phyloP scores from a whole-genome alignment of 2,329 filamentous ascomycete genomes.

The Geosmithia morbida region DNA sequence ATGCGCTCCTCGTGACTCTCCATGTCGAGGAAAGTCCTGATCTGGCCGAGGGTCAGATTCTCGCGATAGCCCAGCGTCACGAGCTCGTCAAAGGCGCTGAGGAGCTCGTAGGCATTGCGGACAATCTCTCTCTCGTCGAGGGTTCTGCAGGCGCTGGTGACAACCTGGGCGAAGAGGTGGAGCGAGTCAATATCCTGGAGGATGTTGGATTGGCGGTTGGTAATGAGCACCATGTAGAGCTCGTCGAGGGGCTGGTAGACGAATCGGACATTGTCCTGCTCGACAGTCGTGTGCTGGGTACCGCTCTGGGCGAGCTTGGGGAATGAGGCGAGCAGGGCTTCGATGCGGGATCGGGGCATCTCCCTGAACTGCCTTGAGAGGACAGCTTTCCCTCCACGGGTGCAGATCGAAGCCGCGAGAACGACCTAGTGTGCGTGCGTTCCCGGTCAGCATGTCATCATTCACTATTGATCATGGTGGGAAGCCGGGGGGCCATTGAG shows the following conservation, averaged over 20 bases:
- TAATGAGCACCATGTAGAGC: slow-evolving; percentile 99
- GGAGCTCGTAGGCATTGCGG: slow-evolving; percentile 86
- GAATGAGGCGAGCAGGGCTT: slow-evolving; percentile 91
- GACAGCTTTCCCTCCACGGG: slow-evolving; percentile 93
- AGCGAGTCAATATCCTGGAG: slow-evolving; percentile 97
- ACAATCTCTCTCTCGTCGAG: slow-evolving; percentile 92
- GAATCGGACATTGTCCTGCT: slow-evolving; percentile 98
- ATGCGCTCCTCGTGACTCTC: slow-evolving; percentile 98
- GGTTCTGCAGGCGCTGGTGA: slow-evolving; percentile 90
- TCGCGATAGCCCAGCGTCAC: slow-evolving; percentile 93
- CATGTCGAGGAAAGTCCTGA: slow-evolving; percentile 99
- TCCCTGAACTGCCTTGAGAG: slow-evolving; percentile 96
- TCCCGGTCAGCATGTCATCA: background rate
- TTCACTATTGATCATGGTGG: background rate
- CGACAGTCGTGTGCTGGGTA: slow-evolving; percentile 94
- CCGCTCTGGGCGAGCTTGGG: slow-evolving; percentile 93
- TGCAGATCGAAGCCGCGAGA: slow-evolving; percentile 97
- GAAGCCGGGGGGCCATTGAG: background rate
- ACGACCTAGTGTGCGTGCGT: slow-evolving; percentile 53
- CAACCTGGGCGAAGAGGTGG: slow-evolving; percentile 94
- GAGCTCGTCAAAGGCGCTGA: slow-evolving; percentile 94
- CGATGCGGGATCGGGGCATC: slow-evolving; percentile 92
- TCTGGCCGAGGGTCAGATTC: slow-evolving; percentile 91
- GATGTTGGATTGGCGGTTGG: slow-evolving; percentile 98
- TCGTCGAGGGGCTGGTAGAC: slow-evolving; percentile 98